phyloP scores from a whole-genome alignment of 345 rosid species.

The Moricandia moricandioides region DNA sequence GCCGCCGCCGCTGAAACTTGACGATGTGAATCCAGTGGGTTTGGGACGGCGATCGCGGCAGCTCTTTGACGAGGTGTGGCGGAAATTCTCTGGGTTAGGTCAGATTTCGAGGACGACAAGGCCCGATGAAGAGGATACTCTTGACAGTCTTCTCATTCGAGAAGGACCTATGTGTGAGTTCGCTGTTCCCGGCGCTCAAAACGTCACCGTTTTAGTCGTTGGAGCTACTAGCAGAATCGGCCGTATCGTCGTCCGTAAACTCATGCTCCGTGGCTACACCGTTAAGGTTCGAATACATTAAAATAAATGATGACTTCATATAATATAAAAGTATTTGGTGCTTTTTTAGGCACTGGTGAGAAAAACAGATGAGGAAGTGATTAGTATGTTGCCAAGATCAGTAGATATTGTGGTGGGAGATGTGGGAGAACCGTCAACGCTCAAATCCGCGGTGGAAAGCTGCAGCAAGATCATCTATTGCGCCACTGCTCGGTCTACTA shows the following conservation, averaged over 20 bases:
- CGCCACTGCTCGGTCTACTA: conserved; percentile 90
- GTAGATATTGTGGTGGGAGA: conserved; percentile 82
- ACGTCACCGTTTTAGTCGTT: conserved; percentile 84
- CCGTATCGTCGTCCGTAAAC: conserved; percentile 88
- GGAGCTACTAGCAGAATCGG: conserved; percentile 95
- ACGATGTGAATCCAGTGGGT: conserved; percentile 87
- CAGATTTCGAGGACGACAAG: conserved; percentile 86
- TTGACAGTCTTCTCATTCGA: conserved; percentile 64
- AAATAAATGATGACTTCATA: not conserved
- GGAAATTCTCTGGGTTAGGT: conserved; percentile 91
- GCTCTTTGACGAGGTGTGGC: conserved; percentile 91
- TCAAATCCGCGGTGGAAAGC: conserved; percentile 68
- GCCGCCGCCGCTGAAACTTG: conserved; percentile 54
- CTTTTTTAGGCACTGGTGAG: conserved; percentile 66
- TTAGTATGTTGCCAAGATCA: conserved; percentile 83
- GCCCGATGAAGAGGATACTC: conserved; percentile 57
- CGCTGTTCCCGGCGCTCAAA: conserved; percentile 89
- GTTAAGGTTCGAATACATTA: conserved; percentile 53
- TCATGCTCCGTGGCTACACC: conserved; percentile 89
- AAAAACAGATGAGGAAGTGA: conserved; percentile 60
- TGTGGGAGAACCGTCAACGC: conserved; percentile 78
- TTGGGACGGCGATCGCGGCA: conserved; percentile 83
- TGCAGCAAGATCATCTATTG: conserved; percentile 90
- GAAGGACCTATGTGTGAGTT: conserved; percentile 98
- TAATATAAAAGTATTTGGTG: not conserved